Conservation (phyloP, 129 eudicot genomes). For the Gnaphalium uliginosum region DNA sequence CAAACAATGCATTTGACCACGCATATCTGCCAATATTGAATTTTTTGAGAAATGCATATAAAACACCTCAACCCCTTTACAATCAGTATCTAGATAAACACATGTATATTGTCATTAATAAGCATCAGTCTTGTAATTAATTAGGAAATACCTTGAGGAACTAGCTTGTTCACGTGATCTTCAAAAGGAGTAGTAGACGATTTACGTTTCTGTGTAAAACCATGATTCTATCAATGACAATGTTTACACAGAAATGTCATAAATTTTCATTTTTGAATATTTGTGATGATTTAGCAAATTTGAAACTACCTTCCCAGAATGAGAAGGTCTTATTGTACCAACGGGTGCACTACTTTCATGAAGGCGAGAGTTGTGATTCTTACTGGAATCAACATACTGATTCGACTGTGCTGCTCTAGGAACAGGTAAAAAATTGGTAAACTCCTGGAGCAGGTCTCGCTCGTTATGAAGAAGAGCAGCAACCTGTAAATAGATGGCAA, state of each 20-base stretch:
- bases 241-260: background rate
- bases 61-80: background rate
- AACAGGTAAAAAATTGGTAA: slow-evolving; percentile 73
- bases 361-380: slow-evolving; percentile 35
- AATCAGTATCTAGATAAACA: background rate
- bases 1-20: slow-evolving; percentile 49
- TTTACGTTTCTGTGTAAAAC: slow-evolving; percentile 43
- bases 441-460: slow-evolving; percentile 73
- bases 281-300: background rate
- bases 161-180: slow-evolving; percentile 51
- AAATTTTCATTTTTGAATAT: background rate
- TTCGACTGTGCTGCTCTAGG: slow-evolving; percentile 40
- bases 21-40: slow-evolving; percentile 48
- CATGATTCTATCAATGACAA: background rate
- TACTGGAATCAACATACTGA: slow-evolving; percentile 43
- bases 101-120: slow-evolving; percentile 6
- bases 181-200: slow-evolving; percentile 45
- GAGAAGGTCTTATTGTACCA: slow-evolving; percentile 39
- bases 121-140: slow-evolving; percentile 7
- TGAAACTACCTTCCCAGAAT: slow-evolving; percentile 53
- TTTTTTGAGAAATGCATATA: background rate
- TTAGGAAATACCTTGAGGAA: slow-evolving; percentile 47
- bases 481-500: slow-evolving; percentile 56
- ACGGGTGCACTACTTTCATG: slow-evolving; percentile 49
- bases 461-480: slow-evolving; percentile 78